Percentiles rank a stretch among this genome's conserved stretches.
These are phyloP conservation scores for Carallia brachiata DNA, from an alignment of 345 rosid species.

Conservation along the genomic window DNA sequence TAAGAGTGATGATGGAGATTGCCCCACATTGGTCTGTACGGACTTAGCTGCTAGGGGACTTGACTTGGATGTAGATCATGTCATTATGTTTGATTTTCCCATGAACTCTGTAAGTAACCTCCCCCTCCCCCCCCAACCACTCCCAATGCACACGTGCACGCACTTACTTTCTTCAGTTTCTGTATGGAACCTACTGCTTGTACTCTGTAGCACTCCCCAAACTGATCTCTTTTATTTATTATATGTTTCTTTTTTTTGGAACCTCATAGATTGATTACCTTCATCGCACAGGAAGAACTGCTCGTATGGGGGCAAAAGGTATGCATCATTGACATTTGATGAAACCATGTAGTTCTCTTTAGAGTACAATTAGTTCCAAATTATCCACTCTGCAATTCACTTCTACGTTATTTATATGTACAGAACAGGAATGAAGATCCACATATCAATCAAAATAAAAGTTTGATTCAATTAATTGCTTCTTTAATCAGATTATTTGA, in stretches of 20 bases:
- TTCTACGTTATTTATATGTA: neutral
- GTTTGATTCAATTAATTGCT: neutral
- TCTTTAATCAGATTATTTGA: conserved; percentile 1
- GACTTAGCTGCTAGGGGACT: conserved; percentile 96
- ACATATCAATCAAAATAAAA: neutral
- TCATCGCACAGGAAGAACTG: conserved; percentile 95
- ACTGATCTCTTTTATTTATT: conserved; percentile 4
- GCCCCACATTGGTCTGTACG: conserved; percentile 92
- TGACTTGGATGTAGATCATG: conserved; percentile 89
- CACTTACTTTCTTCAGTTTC: no score
- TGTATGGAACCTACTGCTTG: neutral
- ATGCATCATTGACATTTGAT: conserved; percentile 8
- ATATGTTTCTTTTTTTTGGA: conserved; percentile 6
- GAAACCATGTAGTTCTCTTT: neutral
- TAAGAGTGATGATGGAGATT: conserved; percentile 81
- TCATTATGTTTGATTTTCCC: conserved; percentile 94
- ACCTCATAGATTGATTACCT: conserved; percentile 79
- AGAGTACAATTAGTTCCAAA: neutral
- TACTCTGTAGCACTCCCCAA: neutral
- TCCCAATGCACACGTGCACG: no score
- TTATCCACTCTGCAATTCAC: neutral
- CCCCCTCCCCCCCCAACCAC: no score
- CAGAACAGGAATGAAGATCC: neutral
- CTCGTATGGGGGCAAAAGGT: conserved; percentile 99
- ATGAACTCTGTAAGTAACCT: conserved; percentile 66